These are phyloP conservation scores for Russula virescens DNA, from an alignment of 768 basidiomycete species.

Conservation along the genomic window DNA sequence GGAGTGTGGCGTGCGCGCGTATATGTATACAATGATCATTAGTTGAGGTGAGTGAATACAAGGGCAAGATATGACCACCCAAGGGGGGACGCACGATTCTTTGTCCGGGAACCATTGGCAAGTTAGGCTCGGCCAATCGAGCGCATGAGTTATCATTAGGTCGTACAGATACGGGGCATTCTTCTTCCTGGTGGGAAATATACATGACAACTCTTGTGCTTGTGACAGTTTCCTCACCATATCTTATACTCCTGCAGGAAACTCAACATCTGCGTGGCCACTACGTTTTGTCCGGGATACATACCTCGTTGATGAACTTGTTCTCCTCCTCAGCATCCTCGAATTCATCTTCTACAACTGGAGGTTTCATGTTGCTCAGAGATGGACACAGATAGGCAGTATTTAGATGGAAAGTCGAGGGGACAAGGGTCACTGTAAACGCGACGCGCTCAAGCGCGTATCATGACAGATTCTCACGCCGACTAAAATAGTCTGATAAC, in stretches of 20 bases:
- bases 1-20: background rate
- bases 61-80: background rate
- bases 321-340: constrained; percentile 87
- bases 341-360: constrained; percentile 58
- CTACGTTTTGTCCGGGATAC: constrained; percentile 21
- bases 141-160: constrained; percentile 92
- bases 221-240: constrained; percentile 42
- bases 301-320: constrained; percentile 81
- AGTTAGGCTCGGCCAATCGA: constrained; percentile 97
- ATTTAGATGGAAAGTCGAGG: background rate
- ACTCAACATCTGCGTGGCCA: constrained; percentile 3
- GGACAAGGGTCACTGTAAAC: background rate
- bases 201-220: background rate
- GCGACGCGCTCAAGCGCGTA: constrained; percentile 16
- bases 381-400: background rate
- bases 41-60: background rate
- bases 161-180: constrained; percentile 98
- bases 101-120: constrained; percentile 99
- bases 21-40: background rate
- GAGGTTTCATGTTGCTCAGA: constrained; percentile 41
- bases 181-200: constrained; percentile 63
- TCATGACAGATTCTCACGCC: constrained; percentile 14
- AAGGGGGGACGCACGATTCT: constrained; percentile 62
- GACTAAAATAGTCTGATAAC: no score
- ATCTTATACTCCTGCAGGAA: constrained; percentile 71